Conservation (phyloP, 1,284 basidiomycete genomes). For the Sporisorium sorghi region DNA sequence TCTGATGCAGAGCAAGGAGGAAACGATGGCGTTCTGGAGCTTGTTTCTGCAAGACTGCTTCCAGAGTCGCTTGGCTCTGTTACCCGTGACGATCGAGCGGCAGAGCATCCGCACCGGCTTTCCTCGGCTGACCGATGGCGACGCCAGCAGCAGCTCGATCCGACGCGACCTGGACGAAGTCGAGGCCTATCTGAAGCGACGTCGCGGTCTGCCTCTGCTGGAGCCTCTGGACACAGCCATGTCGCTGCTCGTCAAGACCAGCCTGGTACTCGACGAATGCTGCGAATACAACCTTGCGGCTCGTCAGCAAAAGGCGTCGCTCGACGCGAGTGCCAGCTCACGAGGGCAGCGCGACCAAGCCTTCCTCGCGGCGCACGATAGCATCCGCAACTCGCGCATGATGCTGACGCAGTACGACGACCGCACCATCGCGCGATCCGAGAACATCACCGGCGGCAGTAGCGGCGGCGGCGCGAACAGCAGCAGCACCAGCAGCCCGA, state of each 20-base stretch:
- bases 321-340: neutral
- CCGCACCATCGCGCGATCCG: conserved; percentile 3
- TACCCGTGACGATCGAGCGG: conserved; percentile 24
- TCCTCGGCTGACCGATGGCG: conserved; percentile 10
- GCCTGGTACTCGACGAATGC: conserved; percentile 33
- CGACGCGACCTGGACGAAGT: conserved; percentile 11
- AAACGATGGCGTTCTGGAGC: conserved; percentile 28
- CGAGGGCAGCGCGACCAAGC: conserved; percentile 6
- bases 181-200: conserved; percentile 12
- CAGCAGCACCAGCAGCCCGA: conserved; percentile 1
- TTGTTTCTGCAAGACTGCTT: conserved; percentile 37
- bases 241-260: conserved; percentile 28
- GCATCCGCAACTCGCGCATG: conserved; percentile 29
- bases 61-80: conserved; percentile 18
- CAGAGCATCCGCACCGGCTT: conserved; percentile 21
- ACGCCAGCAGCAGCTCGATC: neutral
- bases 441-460: neutral
- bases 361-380: conserved; percentile 20
- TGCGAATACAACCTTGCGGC: conserved; percentile 12
- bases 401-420: conserved; percentile 43
- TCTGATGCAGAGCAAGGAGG: conserved; percentile 26
- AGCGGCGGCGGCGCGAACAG: neutral
- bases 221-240: conserved; percentile 18
- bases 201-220: conserved; percentile 17
- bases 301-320: neutral